Percentiles rank a stretch among this genome's conserved stretches.
Evolutionary conservation across 495 filamentous ascomycete species (phyloP).

Genomic region (Penicillium chermesinum): DNA sequence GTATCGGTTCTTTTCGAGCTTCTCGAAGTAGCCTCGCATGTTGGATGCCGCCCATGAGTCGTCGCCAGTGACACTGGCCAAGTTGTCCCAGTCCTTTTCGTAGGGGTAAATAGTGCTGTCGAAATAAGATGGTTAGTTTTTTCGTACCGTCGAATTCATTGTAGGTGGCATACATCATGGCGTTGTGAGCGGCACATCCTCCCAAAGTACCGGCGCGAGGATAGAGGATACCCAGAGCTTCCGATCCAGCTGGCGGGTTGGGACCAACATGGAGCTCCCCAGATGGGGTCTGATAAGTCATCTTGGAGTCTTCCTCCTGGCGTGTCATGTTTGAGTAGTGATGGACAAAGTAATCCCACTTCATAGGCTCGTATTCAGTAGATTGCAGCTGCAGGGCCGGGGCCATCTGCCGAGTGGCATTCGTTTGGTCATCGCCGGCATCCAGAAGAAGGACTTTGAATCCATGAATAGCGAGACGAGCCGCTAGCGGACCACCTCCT

Average conservation of each 20-base stretch:
- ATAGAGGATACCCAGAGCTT: slow-evolving; percentile 36
- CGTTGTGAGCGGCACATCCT: slow-evolving; percentile 42
- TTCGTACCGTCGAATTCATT: too few relatives aligned
- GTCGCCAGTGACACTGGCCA: slow-evolving; percentile 37
- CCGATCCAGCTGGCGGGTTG: slow-evolving; percentile 30
- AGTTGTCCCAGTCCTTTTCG: slow-evolving; percentile 40
- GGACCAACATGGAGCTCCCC: slow-evolving; percentile 31
- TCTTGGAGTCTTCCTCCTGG: slow-evolving; percentile 39
- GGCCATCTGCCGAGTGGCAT: slow-evolving; percentile 27
- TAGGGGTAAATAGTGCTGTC: slow-evolving; percentile 29
- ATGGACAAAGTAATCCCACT: slow-evolving; percentile 44
- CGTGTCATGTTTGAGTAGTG: slow-evolving; percentile 34
- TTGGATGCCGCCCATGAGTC: slow-evolving; percentile 31
- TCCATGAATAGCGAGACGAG: slow-evolving; percentile 54
- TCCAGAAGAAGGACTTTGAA: slow-evolving; percentile 56
- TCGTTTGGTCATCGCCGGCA: slow-evolving; percentile 55
- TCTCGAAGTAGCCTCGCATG: slow-evolving; percentile 37
- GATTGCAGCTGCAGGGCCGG: slow-evolving; percentile 36
- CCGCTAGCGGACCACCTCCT: slow-evolving; percentile 57
- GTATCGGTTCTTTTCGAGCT: slow-evolving; percentile 52
- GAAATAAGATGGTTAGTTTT: not conserved
- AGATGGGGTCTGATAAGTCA: slow-evolving; percentile 33
- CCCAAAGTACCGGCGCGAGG: slow-evolving; percentile 41
- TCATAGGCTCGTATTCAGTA: slow-evolving; percentile 35
- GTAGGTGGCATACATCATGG: slow-evolving; percentile 30